phyloP scores from a whole-genome alignment of 805 yeast species.

The Candida qinlingensis region DNA sequence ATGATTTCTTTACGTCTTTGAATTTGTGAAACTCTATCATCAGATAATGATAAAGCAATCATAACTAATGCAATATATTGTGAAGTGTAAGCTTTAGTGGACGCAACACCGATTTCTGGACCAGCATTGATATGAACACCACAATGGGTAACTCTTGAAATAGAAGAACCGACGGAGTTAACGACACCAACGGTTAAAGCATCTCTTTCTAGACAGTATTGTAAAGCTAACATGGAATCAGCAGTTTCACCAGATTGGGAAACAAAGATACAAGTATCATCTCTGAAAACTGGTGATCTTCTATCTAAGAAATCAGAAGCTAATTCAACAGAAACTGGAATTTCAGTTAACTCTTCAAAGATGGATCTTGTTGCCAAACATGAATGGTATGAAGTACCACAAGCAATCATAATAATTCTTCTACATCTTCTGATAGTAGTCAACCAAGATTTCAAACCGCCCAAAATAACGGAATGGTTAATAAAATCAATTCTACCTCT shows the following conservation, averaged over 20 bases:
- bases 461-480: constrained; percentile 68
- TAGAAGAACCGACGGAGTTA: constrained; percentile 93
- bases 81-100: constrained; percentile 98
- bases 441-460: constrained; percentile 83
- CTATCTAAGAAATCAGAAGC: constrained; percentile 96
- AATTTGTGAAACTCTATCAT: constrained; percentile 74
- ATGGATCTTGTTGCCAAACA: constrained; percentile 95
- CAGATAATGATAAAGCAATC: constrained; percentile 93
- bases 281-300: constrained; percentile 95
- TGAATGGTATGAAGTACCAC: constrained; percentile 99
- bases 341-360: constrained; percentile 93
- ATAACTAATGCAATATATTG: constrained; percentile 95
- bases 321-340: constrained; percentile 87
- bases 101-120: constrained; percentile 99
- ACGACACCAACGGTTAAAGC: constrained; percentile 97
- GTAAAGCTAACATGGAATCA: constrained; percentile 90
- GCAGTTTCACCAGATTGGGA: constrained; percentile 99
- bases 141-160: constrained; percentile 95
- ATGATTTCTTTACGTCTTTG: constrained; percentile 82
- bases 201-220: constrained; percentile 94
- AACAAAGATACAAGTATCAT: constrained; percentile 94
- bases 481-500: constrained; percentile 97
- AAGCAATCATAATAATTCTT: constrained; percentile 95
- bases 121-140: constrained; percentile 99
- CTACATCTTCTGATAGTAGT: constrained; percentile 90